Evolutionary conservation across 345 rosid species (phyloP), one percentile per base, ranked within the genome.

Genomic region (Turnera subulata): DNA sequence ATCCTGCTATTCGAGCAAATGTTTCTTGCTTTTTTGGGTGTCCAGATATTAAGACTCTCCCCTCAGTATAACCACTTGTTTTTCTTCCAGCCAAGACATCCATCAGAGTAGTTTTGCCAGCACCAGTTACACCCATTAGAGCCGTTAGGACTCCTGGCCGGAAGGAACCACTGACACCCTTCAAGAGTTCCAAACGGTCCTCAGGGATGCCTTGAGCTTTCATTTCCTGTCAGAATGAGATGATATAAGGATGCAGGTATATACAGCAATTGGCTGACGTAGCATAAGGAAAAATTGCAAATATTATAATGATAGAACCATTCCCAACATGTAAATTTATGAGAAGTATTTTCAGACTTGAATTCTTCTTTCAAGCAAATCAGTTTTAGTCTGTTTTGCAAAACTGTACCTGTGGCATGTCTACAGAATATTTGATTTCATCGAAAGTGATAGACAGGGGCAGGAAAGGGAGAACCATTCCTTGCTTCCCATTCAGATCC

Each of bases 31-130:
- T 84, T 73, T 84, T 87, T 1, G 79, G 84, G 59, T 71, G 80
- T 19, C 95, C 95, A 1, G 95, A 87, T 51, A 87, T 64, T 20
- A 67, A 73, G 58, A 87, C 80, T 54, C 64, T 69, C 3, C 95
- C 95, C 22, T 80, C 84, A 8, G 82, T 76, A 53, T 80, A 80
- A 17, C 95, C 91, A 46, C 86, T 83, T 12, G 86, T 82, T 73
- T 87, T 87, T 55, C 95, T 76, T 47, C 95, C 95, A 16, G 95
- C 91, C 15, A 86, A 64, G 50, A 86, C 95, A 72, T 86, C 95
- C 95, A 86, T 82, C 46, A 86, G 47, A 59, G 95, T 86, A 23
- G 95, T 84, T 68, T 86, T 86, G 1, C 95, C 91, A 19, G 95
- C 91, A 14, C 90, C 90, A 20, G 80, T 79, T 17, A 79, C 82